phyloP scores from a whole-genome alignment of 768 basidiomycete genomes.

The Pleurotus tuber-regium region DNA sequence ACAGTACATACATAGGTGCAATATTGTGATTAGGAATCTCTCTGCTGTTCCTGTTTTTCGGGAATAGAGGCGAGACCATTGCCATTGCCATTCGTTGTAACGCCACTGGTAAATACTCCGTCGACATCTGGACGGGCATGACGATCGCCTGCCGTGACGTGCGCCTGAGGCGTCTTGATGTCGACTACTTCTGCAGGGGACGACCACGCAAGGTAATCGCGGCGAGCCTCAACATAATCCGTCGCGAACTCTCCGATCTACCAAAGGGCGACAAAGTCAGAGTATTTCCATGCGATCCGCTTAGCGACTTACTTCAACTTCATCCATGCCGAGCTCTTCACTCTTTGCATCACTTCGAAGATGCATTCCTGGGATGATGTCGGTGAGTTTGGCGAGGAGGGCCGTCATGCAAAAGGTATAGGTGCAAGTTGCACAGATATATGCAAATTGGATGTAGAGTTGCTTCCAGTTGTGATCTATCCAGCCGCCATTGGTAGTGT shows the following conservation, averaged over 20 bases:
- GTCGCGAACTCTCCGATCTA: slow-evolving; percentile 70
- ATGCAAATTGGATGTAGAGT: slow-evolving; percentile 74
- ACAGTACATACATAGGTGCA: no score
- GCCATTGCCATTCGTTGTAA: no score
- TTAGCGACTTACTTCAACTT: slow-evolving; percentile 54
- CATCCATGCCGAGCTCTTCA: slow-evolving; percentile 66
- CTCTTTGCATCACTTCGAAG: slow-evolving; percentile 53
- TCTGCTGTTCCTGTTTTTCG: slow-evolving; percentile 24
- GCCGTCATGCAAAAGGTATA: slow-evolving; percentile 67
- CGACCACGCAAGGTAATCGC: slow-evolving; percentile 58
- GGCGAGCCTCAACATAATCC: slow-evolving; percentile 68
- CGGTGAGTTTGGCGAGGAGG: slow-evolving; percentile 52
- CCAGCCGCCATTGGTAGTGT: slow-evolving; percentile 60
- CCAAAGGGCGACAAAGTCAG: background rate
- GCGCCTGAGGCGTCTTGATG: slow-evolving; percentile 17
- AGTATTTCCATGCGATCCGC: background rate
- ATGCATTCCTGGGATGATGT: slow-evolving; percentile 56
- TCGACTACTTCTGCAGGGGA: slow-evolving; percentile 33
- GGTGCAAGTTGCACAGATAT: slow-evolving; percentile 51
- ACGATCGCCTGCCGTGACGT: slow-evolving; percentile 35
- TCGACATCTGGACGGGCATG: slow-evolving; percentile 37
- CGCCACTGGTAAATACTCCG: slow-evolving; percentile 7
- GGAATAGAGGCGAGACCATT: slow-evolving; percentile 26
- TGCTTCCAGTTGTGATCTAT: slow-evolving; percentile 77
- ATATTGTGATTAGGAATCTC: no score